phyloP scores from a whole-genome alignment of 306 rosid genomes.

The Abrus pulchellus region DNA sequence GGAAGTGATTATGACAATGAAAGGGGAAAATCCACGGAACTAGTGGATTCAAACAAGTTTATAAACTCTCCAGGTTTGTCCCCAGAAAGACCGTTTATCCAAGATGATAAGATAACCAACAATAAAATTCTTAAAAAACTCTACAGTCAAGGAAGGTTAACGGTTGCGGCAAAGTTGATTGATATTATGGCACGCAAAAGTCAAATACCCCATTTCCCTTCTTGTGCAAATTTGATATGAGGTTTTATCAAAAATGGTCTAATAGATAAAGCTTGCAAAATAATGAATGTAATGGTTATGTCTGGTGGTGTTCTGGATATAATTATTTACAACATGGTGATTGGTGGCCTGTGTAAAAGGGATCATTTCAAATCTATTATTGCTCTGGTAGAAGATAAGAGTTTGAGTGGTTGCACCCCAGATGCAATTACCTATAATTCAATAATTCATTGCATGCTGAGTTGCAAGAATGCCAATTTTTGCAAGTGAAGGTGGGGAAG shows the following conservation, averaged over 20 bases:
- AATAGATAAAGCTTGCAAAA: conserved; percentile 64
- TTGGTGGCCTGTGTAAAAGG: conserved; percentile 72
- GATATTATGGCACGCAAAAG: conserved; percentile 77
- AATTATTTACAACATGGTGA: conserved; percentile 80
- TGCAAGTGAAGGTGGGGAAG: conserved; percentile 51
- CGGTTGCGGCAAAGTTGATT: conserved; percentile 72
- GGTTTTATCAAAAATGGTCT: conserved; percentile 63
- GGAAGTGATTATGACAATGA: conserved; percentile 43
- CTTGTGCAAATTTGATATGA: conserved; percentile 77
- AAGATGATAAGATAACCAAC: conserved; percentile 66
- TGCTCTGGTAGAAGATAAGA: conserved; percentile 75
- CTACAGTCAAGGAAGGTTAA: conserved; percentile 67
- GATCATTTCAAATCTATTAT: conserved; percentile 67
- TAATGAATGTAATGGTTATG: conserved; percentile 72
- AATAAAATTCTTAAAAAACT: conserved; percentile 68
- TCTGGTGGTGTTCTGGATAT: conserved; percentile 86
- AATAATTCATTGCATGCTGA: conserved; percentile 68
- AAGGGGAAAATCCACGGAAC: conserved; percentile 50
- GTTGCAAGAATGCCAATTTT: too few species aligned
- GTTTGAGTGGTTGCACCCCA: conserved; percentile 88
- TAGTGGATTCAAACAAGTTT: conserved; percentile 50
- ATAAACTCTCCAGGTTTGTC: conserved; percentile 49
- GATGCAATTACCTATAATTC: conserved; percentile 83
- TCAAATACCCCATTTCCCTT: conserved; percentile 81
- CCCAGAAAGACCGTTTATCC: conserved; percentile 62